These are phyloP conservation scores for Aspergillus piperis DNA, from an alignment of 2,329 filamentous ascomycete species.

Conservation along the genomic window DNA sequence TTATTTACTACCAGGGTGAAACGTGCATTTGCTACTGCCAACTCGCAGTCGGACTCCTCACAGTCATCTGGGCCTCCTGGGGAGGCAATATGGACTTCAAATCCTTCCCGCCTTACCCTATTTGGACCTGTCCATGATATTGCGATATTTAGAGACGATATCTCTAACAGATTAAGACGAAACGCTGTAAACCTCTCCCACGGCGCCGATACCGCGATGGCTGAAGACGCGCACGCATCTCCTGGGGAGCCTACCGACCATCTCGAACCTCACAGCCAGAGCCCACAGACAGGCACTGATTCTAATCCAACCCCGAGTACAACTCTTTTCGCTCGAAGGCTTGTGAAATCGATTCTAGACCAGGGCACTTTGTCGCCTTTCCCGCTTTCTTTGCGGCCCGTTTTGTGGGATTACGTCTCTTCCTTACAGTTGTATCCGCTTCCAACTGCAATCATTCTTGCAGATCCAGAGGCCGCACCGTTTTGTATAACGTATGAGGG, in stretches of 20 bases:
- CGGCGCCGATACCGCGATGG: constrained; percentile 24
- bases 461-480: constrained; percentile 76
- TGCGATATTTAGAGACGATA: constrained; percentile 82
- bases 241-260: constrained; percentile 18
- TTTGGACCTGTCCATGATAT: constrained; percentile 90
- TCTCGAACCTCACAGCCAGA: constrained; percentile 33
- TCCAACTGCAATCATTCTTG: constrained; percentile 78
- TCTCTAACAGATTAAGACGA: constrained; percentile 75
- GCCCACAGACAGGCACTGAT: constrained; percentile 18
- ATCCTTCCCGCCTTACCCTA: constrained; percentile 76
- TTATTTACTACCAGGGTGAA: constrained; percentile 87
- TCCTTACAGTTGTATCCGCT: constrained; percentile 82
- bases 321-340: constrained; percentile 62
- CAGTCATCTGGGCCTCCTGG: constrained; percentile 59
- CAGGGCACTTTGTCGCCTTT: constrained; percentile 90
- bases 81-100: constrained; percentile 83
- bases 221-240: constrained; percentile 27
- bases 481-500: constrained; percentile 93
- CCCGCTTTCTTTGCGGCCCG: constrained; percentile 72
- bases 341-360: constrained; percentile 89
- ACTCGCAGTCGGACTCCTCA: constrained; percentile 63
- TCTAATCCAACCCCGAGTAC: constrained; percentile 28
- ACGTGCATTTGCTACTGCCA: constrained; percentile 76
- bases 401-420: constrained; percentile 84
- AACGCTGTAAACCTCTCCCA: constrained; percentile 70